phyloP scores from a whole-genome alignment of 2,329 filamentous ascomycete genomes.

The Dactylella cylindrospora region DNA sequence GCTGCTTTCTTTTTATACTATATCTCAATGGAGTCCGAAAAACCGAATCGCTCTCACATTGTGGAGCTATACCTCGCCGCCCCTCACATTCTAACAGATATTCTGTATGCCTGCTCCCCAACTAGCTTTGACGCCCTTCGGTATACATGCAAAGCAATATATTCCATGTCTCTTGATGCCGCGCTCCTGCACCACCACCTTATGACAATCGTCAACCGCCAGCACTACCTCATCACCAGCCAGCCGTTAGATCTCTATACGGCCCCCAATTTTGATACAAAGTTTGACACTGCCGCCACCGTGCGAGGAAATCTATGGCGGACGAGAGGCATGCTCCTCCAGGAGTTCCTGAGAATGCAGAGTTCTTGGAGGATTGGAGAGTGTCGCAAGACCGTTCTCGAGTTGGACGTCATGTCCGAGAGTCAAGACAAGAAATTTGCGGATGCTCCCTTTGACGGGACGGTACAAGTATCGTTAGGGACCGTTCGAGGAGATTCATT shows the following conservation, averaged over 20 bases:
- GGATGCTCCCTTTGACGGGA: constrained; percentile 16
- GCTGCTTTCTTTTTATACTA: background rate
- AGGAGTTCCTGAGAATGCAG: constrained; percentile 21
- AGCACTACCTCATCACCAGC: constrained; percentile 2
- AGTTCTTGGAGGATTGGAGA: constrained; percentile 37
- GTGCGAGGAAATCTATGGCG: constrained; percentile 25
- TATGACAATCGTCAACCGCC: constrained; percentile 13
- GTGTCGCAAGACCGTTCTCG: constrained; percentile 19
- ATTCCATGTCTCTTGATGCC: constrained; percentile 38
- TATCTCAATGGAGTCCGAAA: constrained; percentile 1
- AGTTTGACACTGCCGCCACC: constrained; percentile 15
- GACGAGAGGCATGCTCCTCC: constrained; percentile 11
- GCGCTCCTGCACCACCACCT: constrained; percentile 22
- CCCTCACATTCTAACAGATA: constrained; percentile 25
- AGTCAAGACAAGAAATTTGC: background rate
- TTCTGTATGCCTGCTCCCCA: constrained; percentile 26
- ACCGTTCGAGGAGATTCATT: constrained; percentile 21
- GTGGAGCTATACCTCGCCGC: constrained; percentile 11
- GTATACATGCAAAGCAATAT: constrained; percentile 36
- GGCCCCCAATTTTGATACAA: constrained; percentile 5
- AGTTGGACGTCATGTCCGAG: background rate
- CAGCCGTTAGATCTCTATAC: constrained; percentile 1
- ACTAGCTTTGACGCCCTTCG: constrained; percentile 35
- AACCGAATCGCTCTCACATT: background rate
- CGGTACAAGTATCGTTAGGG: constrained; percentile 9